phyloP scores from a whole-genome alignment of 2,329 filamentous ascomycete species.

The Coniochaeta pulveracea region DNA sequence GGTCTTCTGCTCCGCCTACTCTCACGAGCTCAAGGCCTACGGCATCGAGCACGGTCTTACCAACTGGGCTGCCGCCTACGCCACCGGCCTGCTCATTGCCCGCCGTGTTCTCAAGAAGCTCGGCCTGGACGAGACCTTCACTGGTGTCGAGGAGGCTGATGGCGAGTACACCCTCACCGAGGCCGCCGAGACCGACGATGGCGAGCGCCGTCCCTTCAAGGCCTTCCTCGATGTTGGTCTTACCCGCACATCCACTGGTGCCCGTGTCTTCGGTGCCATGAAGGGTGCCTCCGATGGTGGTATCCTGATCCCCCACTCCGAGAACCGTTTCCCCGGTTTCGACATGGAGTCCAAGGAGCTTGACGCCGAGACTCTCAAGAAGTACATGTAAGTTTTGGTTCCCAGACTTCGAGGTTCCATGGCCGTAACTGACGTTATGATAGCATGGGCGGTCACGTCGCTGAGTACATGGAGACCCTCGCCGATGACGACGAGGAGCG shows the following conservation, averaged over 20 bases:
- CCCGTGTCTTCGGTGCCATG: slow-evolving; percentile 98
- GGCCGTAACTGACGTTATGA: too few species aligned
- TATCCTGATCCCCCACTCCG: slow-evolving; percentile 93
- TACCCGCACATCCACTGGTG: slow-evolving; percentile 92
- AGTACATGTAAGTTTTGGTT: too few species aligned
- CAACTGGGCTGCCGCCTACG: slow-evolving; percentile 98
- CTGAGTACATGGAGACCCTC: slow-evolving; percentile 99
- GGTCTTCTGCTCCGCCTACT: slow-evolving; percentile 85
- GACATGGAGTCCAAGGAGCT: slow-evolving; percentile 98
- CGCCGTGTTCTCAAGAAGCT: slow-evolving; percentile 97
- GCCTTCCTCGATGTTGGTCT: slow-evolving; percentile 97
- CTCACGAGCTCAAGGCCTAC: slow-evolving; percentile 96
- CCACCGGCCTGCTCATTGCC: slow-evolving; percentile 91
- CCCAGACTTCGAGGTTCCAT: too few species aligned
- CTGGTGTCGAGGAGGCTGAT: slow-evolving; percentile 91
- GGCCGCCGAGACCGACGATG: slow-evolving; percentile 81
- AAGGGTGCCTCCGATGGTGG: slow-evolving; percentile 99
- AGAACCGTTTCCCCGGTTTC: slow-evolving; percentile 99
- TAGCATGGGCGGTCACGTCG: slow-evolving; percentile 93
- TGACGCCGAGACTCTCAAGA: slow-evolving; percentile 90
- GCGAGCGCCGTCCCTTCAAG: slow-evolving; percentile 98
- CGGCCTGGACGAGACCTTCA: slow-evolving; percentile 83
- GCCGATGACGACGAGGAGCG: slow-evolving; percentile 99
- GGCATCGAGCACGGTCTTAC: slow-evolving; percentile 97
- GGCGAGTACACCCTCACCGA: slow-evolving; percentile 96